Base-by-base conservation (phyloP, 2,329 filamentous ascomycete species). In the Talaromyces sp. region DNA sequence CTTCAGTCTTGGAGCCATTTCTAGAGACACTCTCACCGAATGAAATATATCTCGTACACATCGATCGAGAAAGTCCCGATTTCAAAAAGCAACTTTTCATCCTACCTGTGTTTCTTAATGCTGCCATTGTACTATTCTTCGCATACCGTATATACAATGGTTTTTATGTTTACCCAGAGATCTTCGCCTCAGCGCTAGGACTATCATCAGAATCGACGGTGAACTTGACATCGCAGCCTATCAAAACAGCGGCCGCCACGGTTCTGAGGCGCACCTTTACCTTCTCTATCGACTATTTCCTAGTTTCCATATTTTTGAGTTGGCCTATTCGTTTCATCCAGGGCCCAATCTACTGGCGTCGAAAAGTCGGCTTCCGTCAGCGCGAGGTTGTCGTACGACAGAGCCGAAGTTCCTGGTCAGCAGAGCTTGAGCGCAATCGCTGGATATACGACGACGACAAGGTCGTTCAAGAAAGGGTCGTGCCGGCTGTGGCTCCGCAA, bases 31-130 rank as follows among this genome's bases (percentile, higher is more conserved):
- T 97, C 66, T 84, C 87, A 65, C 82, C 85, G 64, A 79, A 85
- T 64, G 87, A 91, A 76, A 84, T 96, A 74, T 97, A 97, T 83
- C 85, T 97, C 72, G 84, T 90, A 35, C 93, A 97, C 81, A 82
- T 96, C 77, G 93, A 97, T 82, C 80, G 79, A 66, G 88, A 90
- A 67, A 87, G 88, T 0, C 77, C 79, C 22, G 82, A 83, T 33
- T 87, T 93, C 79, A 97, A 97, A 79, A 86, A 86, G 75, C 90
- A 91, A 72, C 90, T 96, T 72, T 97, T 97, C 78, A 72, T 87
- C 57, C 88, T 97, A 0, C 92, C 93, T 16, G 83, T 92, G 19
- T 76, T 88, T 19, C 87, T 97, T 78, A 97, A 97, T 77, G 65
- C 90, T 39, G 78, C 81, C 69, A 87, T 97, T 65, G 80, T 83